phyloP scores from a whole-genome alignment of 441 rosid genomes.

The Oxalis stricta region DNA sequence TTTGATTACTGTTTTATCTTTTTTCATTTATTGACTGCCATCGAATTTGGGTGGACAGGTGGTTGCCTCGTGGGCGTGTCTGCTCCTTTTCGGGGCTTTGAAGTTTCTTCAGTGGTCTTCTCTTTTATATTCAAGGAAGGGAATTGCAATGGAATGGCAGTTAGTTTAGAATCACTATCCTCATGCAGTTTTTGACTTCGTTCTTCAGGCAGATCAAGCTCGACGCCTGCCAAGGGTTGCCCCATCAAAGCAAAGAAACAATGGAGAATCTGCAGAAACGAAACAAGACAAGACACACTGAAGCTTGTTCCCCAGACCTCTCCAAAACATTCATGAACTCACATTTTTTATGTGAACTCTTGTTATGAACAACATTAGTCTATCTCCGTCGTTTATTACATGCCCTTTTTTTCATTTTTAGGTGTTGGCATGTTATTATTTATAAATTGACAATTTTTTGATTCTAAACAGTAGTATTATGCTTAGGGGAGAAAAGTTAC shows the following conservation, averaged over 20 bases:
- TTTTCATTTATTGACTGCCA: background rate
- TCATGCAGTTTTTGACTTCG: constrained; percentile 77
- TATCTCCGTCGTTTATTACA: background rate
- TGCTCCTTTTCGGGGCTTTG: constrained; percentile 42
- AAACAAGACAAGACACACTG: constrained; percentile 25
- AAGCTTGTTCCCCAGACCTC: constrained; percentile 12
- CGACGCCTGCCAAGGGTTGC: constrained; percentile 74
- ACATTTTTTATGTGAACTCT: constrained; percentile 15
- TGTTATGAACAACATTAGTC: constrained; percentile 1
- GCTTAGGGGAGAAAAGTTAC: too few species aligned
- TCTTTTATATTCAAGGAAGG: constrained; percentile 81
- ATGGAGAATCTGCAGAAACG: constrained; percentile 15
- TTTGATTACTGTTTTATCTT: background rate
- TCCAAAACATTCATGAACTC: background rate
- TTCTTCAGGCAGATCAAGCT: constrained; percentile 85
- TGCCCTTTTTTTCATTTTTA: background rate
- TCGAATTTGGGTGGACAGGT: constrained; percentile 37
- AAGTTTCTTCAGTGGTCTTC: constrained; percentile 77
- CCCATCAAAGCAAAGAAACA: constrained; percentile 41
- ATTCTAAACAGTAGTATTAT: too few species aligned
- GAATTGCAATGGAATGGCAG: constrained; percentile 41
- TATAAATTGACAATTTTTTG: too few species aligned
- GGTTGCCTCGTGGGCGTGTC: constrained; percentile 50
- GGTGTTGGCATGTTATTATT: too few species aligned
- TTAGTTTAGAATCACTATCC: constrained; percentile 51